Evolutionary conservation across 177 flowering plant genomes (phyloP).

Genomic region (Tripterygium wilfordii): DNA sequence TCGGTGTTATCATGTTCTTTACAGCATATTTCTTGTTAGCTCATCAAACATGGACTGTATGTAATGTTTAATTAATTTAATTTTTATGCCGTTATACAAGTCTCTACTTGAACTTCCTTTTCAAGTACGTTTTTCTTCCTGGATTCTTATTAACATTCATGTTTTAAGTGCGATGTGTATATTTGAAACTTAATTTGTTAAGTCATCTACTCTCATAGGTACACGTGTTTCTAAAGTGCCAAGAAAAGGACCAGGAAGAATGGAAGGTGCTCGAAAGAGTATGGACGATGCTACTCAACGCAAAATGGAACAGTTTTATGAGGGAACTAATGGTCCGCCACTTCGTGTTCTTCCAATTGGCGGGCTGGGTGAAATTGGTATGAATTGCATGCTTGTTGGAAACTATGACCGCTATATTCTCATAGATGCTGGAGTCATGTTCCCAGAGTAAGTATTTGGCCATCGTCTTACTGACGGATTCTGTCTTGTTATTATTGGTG

Average conservation of each 20-base stretch:
- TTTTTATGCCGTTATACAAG: no score
- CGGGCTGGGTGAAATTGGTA: slow-evolving; percentile 98
- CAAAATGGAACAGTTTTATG: slow-evolving; percentile 94
- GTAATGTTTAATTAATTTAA: no score
- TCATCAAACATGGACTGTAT: no score
- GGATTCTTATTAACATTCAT: no score
- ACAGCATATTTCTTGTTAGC: no score
- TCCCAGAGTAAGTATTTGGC: slow-evolving; percentile 76
- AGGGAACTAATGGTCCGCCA: slow-evolving; percentile 91
- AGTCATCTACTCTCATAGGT: slow-evolving; percentile 41
- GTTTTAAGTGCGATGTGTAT: no score
- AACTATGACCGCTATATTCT: slow-evolving; percentile 92
- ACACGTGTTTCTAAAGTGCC: slow-evolving; percentile 35
- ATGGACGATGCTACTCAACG: slow-evolving; percentile 90
- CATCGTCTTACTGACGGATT: background rate
- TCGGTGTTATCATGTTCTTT: no score
- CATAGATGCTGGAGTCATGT: slow-evolving; percentile 98
- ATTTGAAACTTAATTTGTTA: no score
- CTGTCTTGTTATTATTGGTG: no score
- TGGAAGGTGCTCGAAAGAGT: slow-evolving; percentile 78
- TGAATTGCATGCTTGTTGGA: slow-evolving; percentile 99
- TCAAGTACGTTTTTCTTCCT: no score
- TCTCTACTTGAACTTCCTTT: no score
- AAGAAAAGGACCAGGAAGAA: slow-evolving; percentile 45
- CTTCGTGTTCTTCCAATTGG: slow-evolving; percentile 96